Evolutionary conservation across 106 monocot species (phyloP), one percentile per base, ranked within the genome.

Genomic region (Acanthochlamys bracteata): DNA sequence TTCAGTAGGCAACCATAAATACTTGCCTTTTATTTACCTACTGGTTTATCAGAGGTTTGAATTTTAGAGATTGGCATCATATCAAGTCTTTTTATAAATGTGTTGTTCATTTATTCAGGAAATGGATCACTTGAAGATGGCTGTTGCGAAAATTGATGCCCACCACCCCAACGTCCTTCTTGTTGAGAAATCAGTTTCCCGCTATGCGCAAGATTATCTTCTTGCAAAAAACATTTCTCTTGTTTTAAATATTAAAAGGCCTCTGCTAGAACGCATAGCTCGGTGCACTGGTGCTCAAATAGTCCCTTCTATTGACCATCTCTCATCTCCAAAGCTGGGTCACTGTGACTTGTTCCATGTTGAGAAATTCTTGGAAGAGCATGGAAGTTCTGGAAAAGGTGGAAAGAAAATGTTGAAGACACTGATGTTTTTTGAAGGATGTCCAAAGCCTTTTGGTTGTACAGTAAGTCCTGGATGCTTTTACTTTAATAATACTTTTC

Each of bases 101-200:
- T 55, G 33, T 43, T 10, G 51, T 68, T 22, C 65, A 56, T 61
- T 15, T 67, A 3, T 72, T 19, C 58, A 98, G 98, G 88, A 98
- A 88, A 89, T 81, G 76, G 98, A 86, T 72, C 98, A 92, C 64
- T 83, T 98, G 74, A 98, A 92, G 78, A 98, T 98, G 98, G 98
- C 98, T 59, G 85, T 98, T 39, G 85, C 88, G 68, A 98, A 89
- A 67, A 98, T 92, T 61, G 82, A 63, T 70, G 78, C 98, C 70
- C 79, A 92, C 59, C 58, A 85, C 39, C 91, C 98, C 11, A 74
- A 81, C 69, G 69, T 98, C 25, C 83, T 98, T 66, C 74, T 98
- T 42, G 98, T 98, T 33, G 98, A 98, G 67, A 88, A 92, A 71
- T 72, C 91, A 45, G 98, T 98, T 52, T 88, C 98, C 55, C 88